phyloP scores from a whole-genome alignment of 1,284 basidiomycete species.

The Ceratobasidium sp. region DNA sequence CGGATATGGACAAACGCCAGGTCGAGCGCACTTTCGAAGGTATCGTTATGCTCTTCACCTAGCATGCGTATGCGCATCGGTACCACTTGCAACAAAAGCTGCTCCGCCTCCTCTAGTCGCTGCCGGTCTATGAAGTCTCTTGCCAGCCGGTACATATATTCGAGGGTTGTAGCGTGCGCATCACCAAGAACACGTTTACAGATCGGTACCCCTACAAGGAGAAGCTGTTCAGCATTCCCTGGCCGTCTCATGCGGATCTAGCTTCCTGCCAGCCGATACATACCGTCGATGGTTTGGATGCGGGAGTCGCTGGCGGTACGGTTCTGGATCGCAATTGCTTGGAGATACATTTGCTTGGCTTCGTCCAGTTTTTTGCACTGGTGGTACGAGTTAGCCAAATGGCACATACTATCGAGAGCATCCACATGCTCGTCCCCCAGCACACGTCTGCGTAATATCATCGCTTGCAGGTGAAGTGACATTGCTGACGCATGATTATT shows the following conservation, averaged over 20 bases:
- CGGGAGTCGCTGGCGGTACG: background rate
- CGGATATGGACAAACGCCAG: background rate
- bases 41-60: background rate
- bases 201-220: too few species aligned
- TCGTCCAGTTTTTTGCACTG: background rate
- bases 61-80: background rate
- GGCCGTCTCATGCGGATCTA: too few species aligned
- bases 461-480: background rate
- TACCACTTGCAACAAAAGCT: background rate
- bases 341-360: background rate
- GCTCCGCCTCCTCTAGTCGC: background rate
- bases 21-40: background rate
- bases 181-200: background rate
- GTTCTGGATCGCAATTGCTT: too few species aligned
- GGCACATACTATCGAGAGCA: background rate
- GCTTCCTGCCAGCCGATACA: too few species aligned
- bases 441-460: background rate
- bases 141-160: background rate
- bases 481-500: background rate
- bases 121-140: background rate
- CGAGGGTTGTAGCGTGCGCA: background rate
- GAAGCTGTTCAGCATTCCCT: too few species aligned
- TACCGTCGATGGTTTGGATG: too few species aligned
- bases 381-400: background rate
- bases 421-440: background rate